These are phyloP conservation scores for Olyra latifolia DNA, from an alignment of 176 grass and related monocot species.

Conservation along the genomic window DNA sequence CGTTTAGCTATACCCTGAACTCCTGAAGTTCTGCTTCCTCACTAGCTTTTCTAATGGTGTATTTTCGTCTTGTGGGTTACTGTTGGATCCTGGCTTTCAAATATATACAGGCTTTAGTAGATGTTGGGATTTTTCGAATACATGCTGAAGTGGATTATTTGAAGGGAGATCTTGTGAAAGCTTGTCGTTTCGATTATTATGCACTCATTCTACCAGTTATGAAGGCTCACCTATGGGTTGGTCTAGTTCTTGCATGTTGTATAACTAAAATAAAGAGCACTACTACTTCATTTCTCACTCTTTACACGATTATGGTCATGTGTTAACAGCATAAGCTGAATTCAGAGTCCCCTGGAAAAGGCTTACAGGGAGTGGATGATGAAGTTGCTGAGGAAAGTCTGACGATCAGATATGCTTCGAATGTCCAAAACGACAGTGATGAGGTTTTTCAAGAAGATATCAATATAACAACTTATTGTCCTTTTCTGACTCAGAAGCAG, in stretches of 20 bases:
- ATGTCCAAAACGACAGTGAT: background rate
- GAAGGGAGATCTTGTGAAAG: constrained; percentile 12
- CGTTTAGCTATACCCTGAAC: background rate
- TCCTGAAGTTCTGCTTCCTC: background rate
- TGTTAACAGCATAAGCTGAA: background rate
- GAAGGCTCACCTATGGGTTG: constrained; percentile 30
- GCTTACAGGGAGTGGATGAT: background rate
- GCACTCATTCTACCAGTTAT: constrained; percentile 22
- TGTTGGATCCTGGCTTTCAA: background rate
- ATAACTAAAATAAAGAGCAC: background rate
- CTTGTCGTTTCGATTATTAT: constrained; percentile 18
- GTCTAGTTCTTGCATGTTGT: background rate
- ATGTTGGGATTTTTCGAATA: constrained; percentile 17
- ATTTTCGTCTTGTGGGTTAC: background rate
- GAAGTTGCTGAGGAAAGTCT: background rate
- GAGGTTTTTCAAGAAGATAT: background rate
- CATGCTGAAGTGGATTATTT: constrained; percentile 10
- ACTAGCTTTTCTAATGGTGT: background rate
- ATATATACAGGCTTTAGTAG: background rate
- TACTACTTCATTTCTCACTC: background rate
- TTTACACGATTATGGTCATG: background rate
- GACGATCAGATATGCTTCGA: background rate
- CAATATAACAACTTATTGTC: background rate
- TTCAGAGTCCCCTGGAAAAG: background rate
- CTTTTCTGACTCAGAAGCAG: background rate